Evolutionary conservation across 345 rosid species (phyloP), one percentile per base, ranked within the genome.

Genomic region (Brassica incana): DNA sequence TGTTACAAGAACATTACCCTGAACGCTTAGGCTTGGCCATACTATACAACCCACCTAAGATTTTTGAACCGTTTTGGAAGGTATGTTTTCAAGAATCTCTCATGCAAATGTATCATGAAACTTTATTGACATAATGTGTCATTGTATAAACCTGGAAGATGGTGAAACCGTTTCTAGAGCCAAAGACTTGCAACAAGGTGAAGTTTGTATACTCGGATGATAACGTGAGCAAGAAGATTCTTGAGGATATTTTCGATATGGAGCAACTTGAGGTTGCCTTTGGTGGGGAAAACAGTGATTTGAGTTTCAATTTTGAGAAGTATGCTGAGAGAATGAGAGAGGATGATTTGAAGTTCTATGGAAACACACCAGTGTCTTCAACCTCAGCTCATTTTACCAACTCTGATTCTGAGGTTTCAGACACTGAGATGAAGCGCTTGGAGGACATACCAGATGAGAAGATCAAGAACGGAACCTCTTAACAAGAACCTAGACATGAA

Each of bases 1-100:
- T 92, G 70, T 81, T 92, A 83, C 97, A 92, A 81, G 83, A 88
- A 27, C 93, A 85, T 75, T 92, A 90, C 67, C 97, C 95, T 14
- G 97, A 90, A 78, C 85, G 95, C 71, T 83, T 92, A 69, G 94
- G 90, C 56, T 23, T 86, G 38, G 97, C 88, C 38, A 85, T 92
- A 54, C 84, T 90, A 69, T 92, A 85, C 75, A 90, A 90, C 67
- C 92, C 95, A 1, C 97, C 95, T 5, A 90, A 88, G 85, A 64
- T 88, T 33, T 92, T 92, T 23, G 92, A 90, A 84, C 86, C 95
- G 12, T 89, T 89, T 25, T 90, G 89, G 87, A 79, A 66, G 85
- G 89, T 88, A 87, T 15, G 8, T 8, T 43, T 59, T 7, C 2
- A 68, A 15, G 16, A 67, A 40, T 16, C 20, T 80, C 56, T 54